Evolutionary conservation across 805 yeast species (phyloP).

Genomic region (Suhomyces sp.): DNA sequence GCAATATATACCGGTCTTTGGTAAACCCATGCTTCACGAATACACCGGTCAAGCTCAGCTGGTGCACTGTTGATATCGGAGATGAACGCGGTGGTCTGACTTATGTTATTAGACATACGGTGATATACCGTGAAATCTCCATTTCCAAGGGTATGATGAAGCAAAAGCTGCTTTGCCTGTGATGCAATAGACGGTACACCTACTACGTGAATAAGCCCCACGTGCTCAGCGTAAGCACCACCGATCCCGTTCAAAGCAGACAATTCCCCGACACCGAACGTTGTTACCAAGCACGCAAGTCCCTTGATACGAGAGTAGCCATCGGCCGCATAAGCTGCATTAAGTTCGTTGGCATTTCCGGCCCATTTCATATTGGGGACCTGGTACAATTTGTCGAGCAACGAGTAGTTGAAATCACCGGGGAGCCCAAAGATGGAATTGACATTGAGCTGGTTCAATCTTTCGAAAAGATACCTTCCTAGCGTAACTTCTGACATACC

Average conservation of each 20-base stretch:
- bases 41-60: constrained; percentile 31
- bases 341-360: constrained; percentile 35
- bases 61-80: constrained; percentile 27
- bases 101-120: constrained; percentile 33
- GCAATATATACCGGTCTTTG: constrained; percentile 36
- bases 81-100: constrained; percentile 30
- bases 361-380: constrained; percentile 35
- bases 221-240: constrained; percentile 37
- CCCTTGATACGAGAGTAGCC: constrained; percentile 28
- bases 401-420: constrained; percentile 34
- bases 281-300: constrained; percentile 29
- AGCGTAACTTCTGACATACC: constrained; percentile 27
- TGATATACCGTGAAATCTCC: constrained; percentile 41
- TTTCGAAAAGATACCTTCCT: constrained; percentile 32
- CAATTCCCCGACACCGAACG: constrained; percentile 36
- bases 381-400: constrained; percentile 32
- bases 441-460: constrained; percentile 30
- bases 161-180: constrained; percentile 36
- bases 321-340: constrained; percentile 26
- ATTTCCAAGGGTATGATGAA: constrained; percentile 44
- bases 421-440: constrained; percentile 34
- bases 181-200: constrained; percentile 34
- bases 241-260: constrained; percentile 36
- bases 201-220: constrained; percentile 33
- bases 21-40: constrained; percentile 31